Base-by-base conservation (phyloP, 352 stramenopile genomes). In the Globisporangium nunn region DNA sequence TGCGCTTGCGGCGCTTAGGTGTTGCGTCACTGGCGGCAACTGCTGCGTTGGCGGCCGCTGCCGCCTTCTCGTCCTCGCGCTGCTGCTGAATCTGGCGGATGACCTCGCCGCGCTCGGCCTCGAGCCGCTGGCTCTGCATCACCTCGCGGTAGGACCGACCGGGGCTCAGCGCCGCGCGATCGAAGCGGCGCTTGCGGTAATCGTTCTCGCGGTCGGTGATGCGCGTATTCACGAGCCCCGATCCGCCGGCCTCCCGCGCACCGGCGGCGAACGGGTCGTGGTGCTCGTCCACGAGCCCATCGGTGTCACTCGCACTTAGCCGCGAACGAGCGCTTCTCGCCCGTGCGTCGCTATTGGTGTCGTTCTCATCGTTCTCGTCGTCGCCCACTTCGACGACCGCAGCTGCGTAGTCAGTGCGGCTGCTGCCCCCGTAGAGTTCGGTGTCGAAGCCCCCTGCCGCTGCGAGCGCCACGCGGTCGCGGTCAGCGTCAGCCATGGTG, bases 161-260 rank as follows among this genome's bases (percentile, higher is more conserved):
- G 37, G 87, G 84, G 39, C 83, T 93, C 47, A 95, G 69, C 64
- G 91, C 35, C 35, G 35, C 86, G 54, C 81, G 85, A 52, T 98
- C 89, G 33, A 98, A 86, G 51, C 88, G 87, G 10, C 86, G 85
- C 72, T 93, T 95, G 48, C 79, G 73, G 68, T 93, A 93, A 43
- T 96, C 85, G 54, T 93, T 96, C 71, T 99, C 95, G 28, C 95
- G 76, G 70, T 98, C 92, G 12, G 78, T 63, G 55, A 99, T 98
- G 58, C 87, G 74, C 39, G 93, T 98, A 68, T 98, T 98, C 40
- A 98, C 91, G 7, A 98, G 58, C 2, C 91, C 90, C 17, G 81
- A 95, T 12, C 92, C 95, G n/a, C 91, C 89, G 11, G 72, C 68
- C 53, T 92, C 82, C 44, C 86, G 74, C 49, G 85, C 74, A 3